Base-by-base conservation (phyloP, 768 basidiomycete species). In the Mycena vitilis region DNA sequence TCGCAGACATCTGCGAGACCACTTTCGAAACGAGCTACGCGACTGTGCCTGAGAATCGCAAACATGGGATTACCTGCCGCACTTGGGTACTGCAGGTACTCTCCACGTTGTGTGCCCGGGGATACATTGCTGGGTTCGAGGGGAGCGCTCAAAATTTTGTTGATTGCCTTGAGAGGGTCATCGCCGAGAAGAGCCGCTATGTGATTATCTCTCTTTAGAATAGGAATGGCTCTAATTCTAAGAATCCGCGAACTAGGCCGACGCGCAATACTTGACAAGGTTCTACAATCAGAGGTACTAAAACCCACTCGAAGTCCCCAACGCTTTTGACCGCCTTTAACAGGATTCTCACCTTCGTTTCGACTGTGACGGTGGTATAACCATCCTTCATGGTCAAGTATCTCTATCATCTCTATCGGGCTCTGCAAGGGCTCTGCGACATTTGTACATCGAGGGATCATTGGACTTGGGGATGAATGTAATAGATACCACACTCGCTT, bases 81-180 rank as follows among this genome's bases (percentile, higher is more conserved):
- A 75, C 74, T 10, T 75, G 71, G 69, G 73, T 75, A 0, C 58
- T 68, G 11, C n/a, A 55, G 30, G 74, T 75, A 18, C 66, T 75
- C 22, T 66, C 68, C 18, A 60, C 68, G n/a, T 63, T 75, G 2
- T 73, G 71, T 36, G 68, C 57, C 4, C 65, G 65, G 18, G 71
- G 65, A 16, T 65, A 66, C 53, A 69, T 72, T 18, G 51, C 37
- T 22, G 62, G 68, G 12, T 67, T 51, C 44, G 48, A 64, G 42
- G 65, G 65, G 5, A 61, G 64, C 51, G 58, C 63, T 36, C 60
- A 34, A 22, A 54, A 63, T n/a, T 69, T 69, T 51, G 44, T 72
- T 22, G 67, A 68, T 25, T 62, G 25, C 60, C 52, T 72, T 23
- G 71, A 72, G 45, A 42, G 55, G 55, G 48, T 60, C 4, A 69